phyloP scores from a whole-genome alignment of 306 rosid species.

The Prunus salicina region DNA sequence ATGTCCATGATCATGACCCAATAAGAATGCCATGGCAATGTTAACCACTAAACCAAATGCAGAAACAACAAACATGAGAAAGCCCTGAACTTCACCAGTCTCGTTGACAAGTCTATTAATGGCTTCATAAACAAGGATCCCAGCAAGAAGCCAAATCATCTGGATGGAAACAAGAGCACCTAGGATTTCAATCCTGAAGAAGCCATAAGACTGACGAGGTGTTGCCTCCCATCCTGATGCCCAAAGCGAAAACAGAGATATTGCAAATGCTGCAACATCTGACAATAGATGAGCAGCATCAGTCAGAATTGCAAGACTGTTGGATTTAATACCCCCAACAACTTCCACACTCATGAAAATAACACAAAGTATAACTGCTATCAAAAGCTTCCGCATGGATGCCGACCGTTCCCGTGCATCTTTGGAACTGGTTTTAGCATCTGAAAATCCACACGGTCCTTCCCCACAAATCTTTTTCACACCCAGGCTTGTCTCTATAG shows the following conservation, averaged over 20 bases:
- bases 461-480: constrained; percentile 54
- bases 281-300: constrained; percentile 64
- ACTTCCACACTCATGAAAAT: constrained; percentile 59
- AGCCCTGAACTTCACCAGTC: constrained; percentile 53
- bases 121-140: constrained; percentile 63
- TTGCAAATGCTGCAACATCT: constrained; percentile 66
- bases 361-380: constrained; percentile 49
- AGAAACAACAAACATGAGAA: constrained; percentile 55
- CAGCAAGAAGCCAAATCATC: constrained; percentile 73
- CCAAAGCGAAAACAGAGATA: constrained; percentile 56
- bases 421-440: constrained; percentile 41
- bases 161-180: constrained; percentile 66
- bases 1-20: constrained; percentile 44
- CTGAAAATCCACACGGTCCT: constrained; percentile 56
- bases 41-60: constrained; percentile 56
- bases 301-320: constrained; percentile 68
- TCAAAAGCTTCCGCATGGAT: constrained; percentile 50
- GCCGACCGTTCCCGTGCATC: constrained; percentile 50
- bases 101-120: constrained; percentile 40
- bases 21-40: constrained; percentile 50
- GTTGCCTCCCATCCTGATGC: constrained; percentile 69
- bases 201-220: constrained; percentile 64
- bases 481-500: constrained; percentile 20
- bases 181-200: constrained; percentile 55
- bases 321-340: constrained; percentile 55